phyloP scores from a whole-genome alignment of 2,329 filamentous ascomycete species.

The Neurospora sp. region DNA sequence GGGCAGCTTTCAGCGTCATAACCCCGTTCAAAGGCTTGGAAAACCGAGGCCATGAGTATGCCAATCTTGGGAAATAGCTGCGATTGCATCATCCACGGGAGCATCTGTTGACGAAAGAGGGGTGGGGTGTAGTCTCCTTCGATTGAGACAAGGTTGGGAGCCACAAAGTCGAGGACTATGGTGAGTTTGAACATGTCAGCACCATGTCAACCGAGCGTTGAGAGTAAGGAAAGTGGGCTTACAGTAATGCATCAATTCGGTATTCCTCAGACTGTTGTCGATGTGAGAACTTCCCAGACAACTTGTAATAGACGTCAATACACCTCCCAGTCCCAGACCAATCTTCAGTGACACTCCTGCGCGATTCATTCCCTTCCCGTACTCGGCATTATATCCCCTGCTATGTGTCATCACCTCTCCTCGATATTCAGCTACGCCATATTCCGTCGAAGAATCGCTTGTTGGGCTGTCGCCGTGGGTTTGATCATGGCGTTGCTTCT shows the following conservation, averaged over 20 bases:
- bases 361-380: neutral
- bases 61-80: constrained; percentile 21
- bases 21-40: constrained; percentile 17
- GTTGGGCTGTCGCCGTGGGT: neutral
- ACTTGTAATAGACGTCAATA: constrained; percentile 3
- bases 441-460: neutral
- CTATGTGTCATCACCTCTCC: neutral
- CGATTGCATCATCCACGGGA: constrained; percentile 24
- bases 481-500: neutral
- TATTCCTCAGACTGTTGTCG: constrained; percentile 1
- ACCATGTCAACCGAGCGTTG: neutral
- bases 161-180: constrained; percentile 13
- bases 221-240: neutral
- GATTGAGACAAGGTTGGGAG: constrained; percentile 23
- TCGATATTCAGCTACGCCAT: neutral
- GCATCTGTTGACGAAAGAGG: constrained; percentile 17
- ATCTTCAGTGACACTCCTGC: neutral
- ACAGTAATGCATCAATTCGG: constrained; percentile 6
- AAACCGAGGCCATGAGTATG: constrained; percentile 22
- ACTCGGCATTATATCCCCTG: neutral
- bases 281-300: constrained; percentile 2
- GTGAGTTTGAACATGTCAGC: neutral
- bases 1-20: constrained; percentile 14
- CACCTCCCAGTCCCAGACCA: neutral
- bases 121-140: constrained; percentile 19